Percentiles rank a stretch among this genome's conserved stretches.
phyloP scores from a whole-genome alignment of 805 yeast genomes.

The Saccharomycopsis capsularis region DNA sequence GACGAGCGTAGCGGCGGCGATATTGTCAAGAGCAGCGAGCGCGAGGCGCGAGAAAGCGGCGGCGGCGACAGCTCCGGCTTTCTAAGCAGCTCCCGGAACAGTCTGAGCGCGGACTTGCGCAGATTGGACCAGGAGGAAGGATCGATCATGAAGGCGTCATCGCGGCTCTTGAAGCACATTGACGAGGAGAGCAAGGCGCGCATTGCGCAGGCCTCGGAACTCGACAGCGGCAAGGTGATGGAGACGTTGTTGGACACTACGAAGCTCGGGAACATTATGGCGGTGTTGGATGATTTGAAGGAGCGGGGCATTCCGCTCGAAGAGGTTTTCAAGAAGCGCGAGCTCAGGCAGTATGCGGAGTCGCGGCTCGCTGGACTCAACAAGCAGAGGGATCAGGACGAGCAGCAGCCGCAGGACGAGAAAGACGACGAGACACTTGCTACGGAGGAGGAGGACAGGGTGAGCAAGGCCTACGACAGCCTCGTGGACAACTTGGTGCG shows the following conservation, averaged over 20 bases:
- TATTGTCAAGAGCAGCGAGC: no score
- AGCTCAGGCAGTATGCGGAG: not conserved
- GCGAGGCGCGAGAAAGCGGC: no score
- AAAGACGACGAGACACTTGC: not conserved
- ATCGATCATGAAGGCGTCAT: conserved; percentile 24
- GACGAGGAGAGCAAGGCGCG: not conserved
- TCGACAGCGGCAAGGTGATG: conserved; percentile 33
- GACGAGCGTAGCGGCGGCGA: not conserved
- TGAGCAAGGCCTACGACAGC: conserved; percentile 35
- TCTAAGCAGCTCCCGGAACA: not conserved
- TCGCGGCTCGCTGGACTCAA: no score
- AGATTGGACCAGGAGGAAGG: conserved; percentile 25
- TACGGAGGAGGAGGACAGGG: conserved; percentile 9
- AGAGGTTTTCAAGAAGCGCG: conserved; percentile 29
- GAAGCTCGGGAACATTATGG: conserved; percentile 33
- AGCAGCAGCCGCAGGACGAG: not conserved
- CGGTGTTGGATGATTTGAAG: conserved; percentile 34
- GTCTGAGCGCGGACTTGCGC: conserved; percentile 1
- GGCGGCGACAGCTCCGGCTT: not conserved
- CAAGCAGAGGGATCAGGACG: not conserved
- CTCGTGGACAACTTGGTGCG: conserved; percentile 34
- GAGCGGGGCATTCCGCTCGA: conserved; percentile 36
- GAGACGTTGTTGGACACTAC: conserved; percentile 32
- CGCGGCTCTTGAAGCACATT: conserved; percentile 13
- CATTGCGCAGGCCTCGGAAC: conserved; percentile 14